Conservation (phyloP, 192 early-diverging fungal species). For the Backusella psychrophila region DNA sequence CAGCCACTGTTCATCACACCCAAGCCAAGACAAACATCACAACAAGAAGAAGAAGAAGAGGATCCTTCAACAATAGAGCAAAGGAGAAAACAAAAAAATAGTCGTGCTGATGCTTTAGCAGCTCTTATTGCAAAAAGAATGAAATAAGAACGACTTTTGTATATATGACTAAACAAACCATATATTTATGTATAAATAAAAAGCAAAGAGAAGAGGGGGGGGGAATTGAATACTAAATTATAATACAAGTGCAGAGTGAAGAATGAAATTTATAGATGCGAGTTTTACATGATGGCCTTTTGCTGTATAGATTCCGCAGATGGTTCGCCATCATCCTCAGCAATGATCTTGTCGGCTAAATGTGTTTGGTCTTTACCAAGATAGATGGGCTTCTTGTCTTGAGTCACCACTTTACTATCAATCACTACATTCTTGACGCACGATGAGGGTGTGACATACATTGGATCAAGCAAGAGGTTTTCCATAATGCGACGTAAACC, state of each 20-base stretch:
- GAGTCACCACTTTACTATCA: constrained; percentile 56
- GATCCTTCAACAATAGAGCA: background rate
- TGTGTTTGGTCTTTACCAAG: constrained; percentile 43
- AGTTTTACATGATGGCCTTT: constrained; percentile 5
- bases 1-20: background rate
- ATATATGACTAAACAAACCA: background rate
- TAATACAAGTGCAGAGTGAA: background rate
- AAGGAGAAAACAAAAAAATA: constrained; percentile 2
- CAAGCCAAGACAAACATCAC: background rate
- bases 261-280: background rate
- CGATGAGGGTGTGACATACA: constrained; percentile 80
- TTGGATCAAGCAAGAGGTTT: constrained; percentile 67
- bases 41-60: background rate
- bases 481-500: constrained; percentile 82
- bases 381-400: constrained; percentile 62
- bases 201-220: background rate
- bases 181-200: background rate
- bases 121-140: background rate
- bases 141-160: background rate
- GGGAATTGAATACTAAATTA: background rate
- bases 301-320: background rate
- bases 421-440: constrained; percentile 71
- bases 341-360: constrained; percentile 13
- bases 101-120: background rate
- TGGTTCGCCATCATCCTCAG: constrained; percentile 12